Evolutionary conservation across 2,329 filamentous ascomycete species (phyloP).

Genomic region (Westerdykella ornata): DNA sequence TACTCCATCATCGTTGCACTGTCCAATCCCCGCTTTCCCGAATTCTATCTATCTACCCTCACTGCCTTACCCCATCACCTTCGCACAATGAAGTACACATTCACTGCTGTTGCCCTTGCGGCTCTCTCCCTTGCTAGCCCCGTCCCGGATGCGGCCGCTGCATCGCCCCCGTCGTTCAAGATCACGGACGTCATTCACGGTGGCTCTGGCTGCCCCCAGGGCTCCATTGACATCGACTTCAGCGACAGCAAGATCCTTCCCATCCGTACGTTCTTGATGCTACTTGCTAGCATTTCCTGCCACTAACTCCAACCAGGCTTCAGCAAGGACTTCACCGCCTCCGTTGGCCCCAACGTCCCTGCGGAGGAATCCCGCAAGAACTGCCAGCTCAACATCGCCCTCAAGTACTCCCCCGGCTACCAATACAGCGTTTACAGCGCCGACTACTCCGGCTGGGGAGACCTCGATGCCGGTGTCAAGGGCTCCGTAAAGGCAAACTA

Average conservation of each 20-base stretch:
- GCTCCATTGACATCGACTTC: slow-evolving; percentile 30
- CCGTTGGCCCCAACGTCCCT: slow-evolving; percentile 19
- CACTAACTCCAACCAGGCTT: slow-evolving; percentile 18
- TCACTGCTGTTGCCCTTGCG: slow-evolving; percentile 20
- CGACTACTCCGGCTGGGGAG: slow-evolving; percentile 32
- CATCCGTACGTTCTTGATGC: slow-evolving; percentile 18
- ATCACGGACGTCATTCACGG: slow-evolving; percentile 28
- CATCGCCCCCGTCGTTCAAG: slow-evolving; percentile 23
- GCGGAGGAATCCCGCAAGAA: slow-evolving; percentile 31
- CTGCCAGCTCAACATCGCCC: slow-evolving; percentile 35
- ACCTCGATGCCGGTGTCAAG: slow-evolving; percentile 32
- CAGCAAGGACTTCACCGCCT: slow-evolving; percentile 27
- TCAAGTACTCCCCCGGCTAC: slow-evolving; percentile 33
- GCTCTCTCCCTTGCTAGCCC: slow-evolving; percentile 14
- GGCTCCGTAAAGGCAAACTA: slow-evolving; percentile 31
- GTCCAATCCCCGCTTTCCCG: slow-evolving; percentile 1
- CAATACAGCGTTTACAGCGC: slow-evolving; percentile 31
- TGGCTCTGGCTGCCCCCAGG: slow-evolving; percentile 33
- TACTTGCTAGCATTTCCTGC: neutral
- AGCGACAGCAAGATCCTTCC: slow-evolving; percentile 26
- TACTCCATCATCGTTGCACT: neutral
- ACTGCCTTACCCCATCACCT: neutral
- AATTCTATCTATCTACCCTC: neutral
- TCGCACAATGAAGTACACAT: slow-evolving; percentile 22
- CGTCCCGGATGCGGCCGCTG: slow-evolving; percentile 9